Conservation (phyloP, 495 filamentous ascomycete genomes). For the Tuber microsphaerosporum region DNA sequence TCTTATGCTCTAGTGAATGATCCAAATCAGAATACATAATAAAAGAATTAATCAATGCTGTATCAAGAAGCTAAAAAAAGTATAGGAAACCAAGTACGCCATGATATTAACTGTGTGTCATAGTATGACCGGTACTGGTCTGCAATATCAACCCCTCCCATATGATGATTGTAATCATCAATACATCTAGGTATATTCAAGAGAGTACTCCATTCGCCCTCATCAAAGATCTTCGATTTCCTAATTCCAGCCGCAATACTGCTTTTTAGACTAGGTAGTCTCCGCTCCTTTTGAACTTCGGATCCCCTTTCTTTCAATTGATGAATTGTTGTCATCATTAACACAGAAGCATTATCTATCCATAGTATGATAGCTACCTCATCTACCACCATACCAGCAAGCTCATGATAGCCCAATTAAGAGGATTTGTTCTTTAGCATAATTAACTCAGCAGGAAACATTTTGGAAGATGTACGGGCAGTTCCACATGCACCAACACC, state of each 20-base stretch:
- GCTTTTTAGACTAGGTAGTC: not conserved
- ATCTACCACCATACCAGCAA: not conserved
- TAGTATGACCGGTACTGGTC: constrained; percentile 18
- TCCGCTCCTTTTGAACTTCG: not conserved
- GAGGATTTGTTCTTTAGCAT: constrained; percentile 10
- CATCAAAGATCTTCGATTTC: not conserved
- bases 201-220: constrained; percentile 1
- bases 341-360: constrained; percentile 3
- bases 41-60: constrained; percentile 15
- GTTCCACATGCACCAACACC: constrained; percentile 17
- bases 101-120: constrained; percentile 18
- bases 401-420: too few relatives aligned
- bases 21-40: constrained; percentile 8
- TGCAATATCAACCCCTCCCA: not conserved
- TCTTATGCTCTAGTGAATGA: not conserved
- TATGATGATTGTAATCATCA: constrained; percentile 6
- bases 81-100: constrained; percentile 27
- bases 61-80: constrained; percentile 40
- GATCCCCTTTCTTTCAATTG: constrained; percentile 1
- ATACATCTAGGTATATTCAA: constrained; percentile 7
- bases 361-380: constrained; percentile 1
- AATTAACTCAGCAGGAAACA: constrained; percentile 10
- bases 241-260: constrained; percentile 1
- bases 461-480: constrained; percentile 5
- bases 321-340: constrained; percentile 6